Evolutionary conservation across 768 basidiomycete species (phyloP).

Genomic region (Strobilomyces dryophilus): DNA sequence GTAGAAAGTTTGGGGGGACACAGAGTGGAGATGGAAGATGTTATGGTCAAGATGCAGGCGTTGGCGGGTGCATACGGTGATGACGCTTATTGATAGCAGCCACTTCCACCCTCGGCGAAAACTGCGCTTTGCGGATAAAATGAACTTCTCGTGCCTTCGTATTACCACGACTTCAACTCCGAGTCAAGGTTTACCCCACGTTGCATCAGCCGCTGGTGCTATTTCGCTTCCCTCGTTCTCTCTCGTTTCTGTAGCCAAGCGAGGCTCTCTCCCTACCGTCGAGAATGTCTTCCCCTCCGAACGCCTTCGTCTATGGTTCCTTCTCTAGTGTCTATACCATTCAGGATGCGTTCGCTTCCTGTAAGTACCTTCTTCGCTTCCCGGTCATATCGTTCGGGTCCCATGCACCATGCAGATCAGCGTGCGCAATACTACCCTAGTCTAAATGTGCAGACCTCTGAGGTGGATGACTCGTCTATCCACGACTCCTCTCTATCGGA

Average conservation of each 20-base stretch:
- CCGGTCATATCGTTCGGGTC: background rate
- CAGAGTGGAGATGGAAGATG: too few relatives aligned
- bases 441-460: conserved; percentile 50
- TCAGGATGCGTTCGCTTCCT: conserved; percentile 56
- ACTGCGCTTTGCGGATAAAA: background rate
- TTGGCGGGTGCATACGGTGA: too few relatives aligned
- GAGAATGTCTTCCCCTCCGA: conserved; percentile 48
- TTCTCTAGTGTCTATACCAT: conserved; percentile 46
- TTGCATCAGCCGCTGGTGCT: background rate
- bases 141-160: background rate
- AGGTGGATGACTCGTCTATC: conserved; percentile 39
- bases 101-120: background rate
- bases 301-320: conserved; percentile 42
- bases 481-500: conserved; percentile 20
- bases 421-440: conserved; percentile 65
- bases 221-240: background rate
- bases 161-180: background rate
- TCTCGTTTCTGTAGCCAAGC: background rate
- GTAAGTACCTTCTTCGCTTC: conserved; percentile 32
- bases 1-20: too few relatives aligned
- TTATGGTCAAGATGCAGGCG: too few relatives aligned
- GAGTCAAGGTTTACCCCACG: background rate
- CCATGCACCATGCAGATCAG: conserved; percentile 45
- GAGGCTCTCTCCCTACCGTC: background rate
- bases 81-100: background rate